These are phyloP conservation scores for Melanogaster broomeanus DNA, from an alignment of 768 basidiomycete genomes.

Conservation along the genomic window DNA sequence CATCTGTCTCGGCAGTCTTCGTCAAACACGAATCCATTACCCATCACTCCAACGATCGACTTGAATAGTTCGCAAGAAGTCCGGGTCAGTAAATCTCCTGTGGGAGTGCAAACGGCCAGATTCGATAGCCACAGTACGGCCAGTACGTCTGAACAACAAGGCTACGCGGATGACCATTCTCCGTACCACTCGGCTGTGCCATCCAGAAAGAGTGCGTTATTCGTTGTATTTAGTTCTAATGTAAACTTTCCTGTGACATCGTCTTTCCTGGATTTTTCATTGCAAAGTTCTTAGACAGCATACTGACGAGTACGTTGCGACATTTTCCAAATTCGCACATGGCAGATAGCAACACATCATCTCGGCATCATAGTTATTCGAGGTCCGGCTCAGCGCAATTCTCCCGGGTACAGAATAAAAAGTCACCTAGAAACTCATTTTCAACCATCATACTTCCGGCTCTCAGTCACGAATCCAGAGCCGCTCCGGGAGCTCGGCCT, in stretches of 20 bases:
- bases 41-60: conserved; percentile 32
- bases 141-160: neutral
- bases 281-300: neutral
- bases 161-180: conserved; percentile 4
- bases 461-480: conserved; percentile 49
- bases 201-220: conserved; percentile 41
- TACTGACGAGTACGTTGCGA: conserved; percentile 1
- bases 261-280: neutral
- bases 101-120: neutral
- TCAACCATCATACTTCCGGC: conserved; percentile 33
- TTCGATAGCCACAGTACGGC: neutral
- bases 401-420: conserved; percentile 41
- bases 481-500: conserved; percentile 46
- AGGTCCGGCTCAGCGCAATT: conserved; percentile 31
- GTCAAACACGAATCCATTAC: conserved; percentile 21
- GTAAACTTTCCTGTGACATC: neutral
- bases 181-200: conserved; percentile 29
- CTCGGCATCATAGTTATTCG: conserved; percentile 31
- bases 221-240: conserved; percentile 9
- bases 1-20: conserved; percentile 33
- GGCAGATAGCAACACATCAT: conserved; percentile 29
- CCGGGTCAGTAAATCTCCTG: conserved; percentile 36
- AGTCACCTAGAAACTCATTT: conserved; percentile 31
- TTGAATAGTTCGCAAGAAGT: conserved; percentile 47
- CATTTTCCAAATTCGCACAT: conserved; percentile 7